These are phyloP conservation scores for Austroboletus novae-zelandiae DNA, from an alignment of 1,284 basidiomycete species.

Conservation along the genomic window DNA sequence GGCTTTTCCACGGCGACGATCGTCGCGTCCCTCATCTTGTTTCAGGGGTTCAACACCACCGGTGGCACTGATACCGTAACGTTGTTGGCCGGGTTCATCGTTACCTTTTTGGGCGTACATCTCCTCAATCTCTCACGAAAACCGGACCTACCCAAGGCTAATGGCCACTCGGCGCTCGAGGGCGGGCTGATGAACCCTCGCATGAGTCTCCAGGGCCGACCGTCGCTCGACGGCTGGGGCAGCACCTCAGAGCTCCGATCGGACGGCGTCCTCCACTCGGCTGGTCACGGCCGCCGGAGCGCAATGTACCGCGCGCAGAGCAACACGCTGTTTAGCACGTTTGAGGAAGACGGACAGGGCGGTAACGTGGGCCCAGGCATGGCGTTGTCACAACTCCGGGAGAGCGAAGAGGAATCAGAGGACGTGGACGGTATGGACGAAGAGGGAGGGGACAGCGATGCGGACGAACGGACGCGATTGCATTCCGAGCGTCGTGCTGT, in stretches of 20 bases:
- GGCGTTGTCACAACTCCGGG: constrained; percentile 43
- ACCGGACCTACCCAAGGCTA: constrained; percentile 42
- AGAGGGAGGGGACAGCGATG: constrained; percentile 37
- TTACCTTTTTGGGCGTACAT: constrained; percentile 92
- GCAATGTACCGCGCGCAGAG: constrained; percentile 63
- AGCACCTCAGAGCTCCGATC: constrained; percentile 38
- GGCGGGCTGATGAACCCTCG: constrained; percentile 76
- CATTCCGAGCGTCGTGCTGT: constrained; percentile 25
- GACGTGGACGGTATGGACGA: constrained; percentile 31
- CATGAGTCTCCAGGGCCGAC: constrained; percentile 62
- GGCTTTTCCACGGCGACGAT: constrained; percentile 97
- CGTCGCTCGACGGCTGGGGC: constrained; percentile 71
- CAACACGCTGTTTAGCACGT: constrained; percentile 61
- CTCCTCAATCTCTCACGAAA: constrained; percentile 83
- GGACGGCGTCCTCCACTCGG: constrained; percentile 33
- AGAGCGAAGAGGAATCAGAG: constrained; percentile 41
- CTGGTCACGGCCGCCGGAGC: constrained; percentile 46
- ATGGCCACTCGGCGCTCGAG: constrained; percentile 60
- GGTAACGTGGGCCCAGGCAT: constrained; percentile 18
- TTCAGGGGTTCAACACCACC: constrained; percentile 95
- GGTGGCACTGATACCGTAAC: constrained; percentile 81
- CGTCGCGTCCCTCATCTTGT: constrained; percentile 92
- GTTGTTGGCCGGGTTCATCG: constrained; percentile 82
- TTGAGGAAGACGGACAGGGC: constrained; percentile 35
- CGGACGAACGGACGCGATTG: constrained; percentile 52